Evolutionary conservation across 768 basidiomycete genomes (phyloP), one percentile per base, ranked within the genome.

Genomic region (Russula griseocarnosa): DNA sequence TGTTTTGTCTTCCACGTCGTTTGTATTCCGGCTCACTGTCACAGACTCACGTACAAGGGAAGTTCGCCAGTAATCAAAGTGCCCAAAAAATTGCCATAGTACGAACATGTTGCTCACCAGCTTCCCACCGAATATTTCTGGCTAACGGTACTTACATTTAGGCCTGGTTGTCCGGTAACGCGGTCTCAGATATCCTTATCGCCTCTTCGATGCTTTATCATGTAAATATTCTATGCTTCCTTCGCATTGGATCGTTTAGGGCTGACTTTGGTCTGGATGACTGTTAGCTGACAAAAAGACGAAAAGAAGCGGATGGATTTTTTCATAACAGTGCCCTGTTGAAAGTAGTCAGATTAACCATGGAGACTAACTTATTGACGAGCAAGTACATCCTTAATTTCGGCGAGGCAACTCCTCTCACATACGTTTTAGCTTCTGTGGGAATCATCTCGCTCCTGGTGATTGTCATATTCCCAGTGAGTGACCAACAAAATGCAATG

Each of bases 321-420:
- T 26, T 36, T 26, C 22, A 26, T 42, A n/a, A 26, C n/a, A 38
- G 67, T 34, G 40, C 66, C 16, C 36, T 73, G 2, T 24, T 61
- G 1, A 62, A 67, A 3, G 55, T 73, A 4, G 61, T 73, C 5
- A 69, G 68, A 20, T 22, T 73, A 50, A 69, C 68, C 11, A 55
- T 73, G 20, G 71, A 73, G 58, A 72, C 70, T 1, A 72, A 71
- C 49, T 16, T 63, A 2, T 61, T 71, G 66, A 26, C 68, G 60
- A 44, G 67, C 50, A 26, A 26, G 57, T 54, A 4, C n/a, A n/a
- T 22, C 22, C 28, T 28, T 28, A 5, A 28, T 28, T 28, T 28
- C 28, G 28, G 28, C 28, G 28, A 28, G 28, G 28, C 5, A 28
- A 28, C 28, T 28, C 28, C 5, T 28, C 28, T 28, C 28, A 28